Percentiles rank a stretch among this genome's conserved stretches.
Conservation (phyloP, 2,329 filamentous ascomycete species). For the Dothiorella sarmentorum region DNA sequence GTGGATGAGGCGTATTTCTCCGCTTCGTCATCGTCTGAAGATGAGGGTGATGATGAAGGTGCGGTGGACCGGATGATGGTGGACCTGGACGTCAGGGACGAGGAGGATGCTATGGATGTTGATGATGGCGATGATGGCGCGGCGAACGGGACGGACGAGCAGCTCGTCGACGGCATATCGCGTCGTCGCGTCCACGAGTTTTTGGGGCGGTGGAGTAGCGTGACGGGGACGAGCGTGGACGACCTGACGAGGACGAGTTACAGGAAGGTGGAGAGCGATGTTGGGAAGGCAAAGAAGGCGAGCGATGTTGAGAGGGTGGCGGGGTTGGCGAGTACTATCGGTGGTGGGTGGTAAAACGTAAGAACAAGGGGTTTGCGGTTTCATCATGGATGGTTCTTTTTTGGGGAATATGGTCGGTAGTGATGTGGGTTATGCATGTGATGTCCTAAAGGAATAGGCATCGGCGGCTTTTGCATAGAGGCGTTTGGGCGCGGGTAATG, state of each 20-base stretch:
- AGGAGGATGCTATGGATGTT: background rate
- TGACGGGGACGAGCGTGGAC: slow-evolving; percentile 67
- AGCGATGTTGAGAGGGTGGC: slow-evolving; percentile 77
- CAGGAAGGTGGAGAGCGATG: slow-evolving; percentile 89
- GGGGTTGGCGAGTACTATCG: slow-evolving; percentile 84
- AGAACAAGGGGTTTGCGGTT: too few relatives aligned
- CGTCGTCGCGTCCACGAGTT: slow-evolving; percentile 62
- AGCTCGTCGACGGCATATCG: slow-evolving; percentile 62
- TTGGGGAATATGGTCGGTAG: too few relatives aligned
- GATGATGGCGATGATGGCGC: background rate
- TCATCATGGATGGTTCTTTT: too few relatives aligned
- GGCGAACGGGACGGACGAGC: background rate
- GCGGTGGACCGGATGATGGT: slow-evolving; percentile 23
- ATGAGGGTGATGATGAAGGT: slow-evolving; percentile 32
- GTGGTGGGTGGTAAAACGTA: slow-evolving; percentile 88
- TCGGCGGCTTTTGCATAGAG: too few relatives aligned
- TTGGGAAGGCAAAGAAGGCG: slow-evolving; percentile 67
- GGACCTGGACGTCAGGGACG: slow-evolving; percentile 12
- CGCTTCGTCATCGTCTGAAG: slow-evolving; percentile 54
- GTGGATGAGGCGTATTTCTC: slow-evolving; percentile 80
- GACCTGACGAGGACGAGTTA: slow-evolving; percentile 82
- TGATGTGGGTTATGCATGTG: too few relatives aligned
- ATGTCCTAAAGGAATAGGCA: too few relatives aligned
- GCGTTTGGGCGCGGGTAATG: too few relatives aligned
- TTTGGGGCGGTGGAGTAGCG: slow-evolving; percentile 70